Base-by-base conservation (phyloP, 148 eudicot species). In the Chenopodium suecicum region DNA sequence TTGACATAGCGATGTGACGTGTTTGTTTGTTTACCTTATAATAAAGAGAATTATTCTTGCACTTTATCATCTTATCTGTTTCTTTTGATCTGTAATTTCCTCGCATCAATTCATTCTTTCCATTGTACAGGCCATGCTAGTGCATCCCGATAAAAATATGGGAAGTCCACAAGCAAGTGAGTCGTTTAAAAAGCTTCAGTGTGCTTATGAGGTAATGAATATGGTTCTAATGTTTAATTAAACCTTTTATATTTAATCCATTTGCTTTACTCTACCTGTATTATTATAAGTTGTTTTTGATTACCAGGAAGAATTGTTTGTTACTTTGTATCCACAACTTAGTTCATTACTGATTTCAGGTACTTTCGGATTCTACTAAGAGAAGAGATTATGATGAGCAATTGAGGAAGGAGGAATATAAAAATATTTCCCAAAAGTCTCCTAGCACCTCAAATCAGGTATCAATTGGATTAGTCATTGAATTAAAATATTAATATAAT, bases 91-190 rank as follows among this genome's bases (percentile, higher is more conserved):
- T 81, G 54, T 10, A 60, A 27, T 58, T 70, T 37, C 54, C n/a
- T 19, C 68, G 47, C 29, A 67, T 32, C 71, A n/a, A 10, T 44
- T 82, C 34, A 31, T 70, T 77, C 74, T 74, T 78, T 68, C 20
- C 25, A 10, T 17, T 80, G 73, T 31, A n/a, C 80, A 94, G 99
- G 99, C 99, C 73, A 97, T 92, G 97, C 99, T 97, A 78, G 98
- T 97, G 84, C 99, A 97, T 84, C 99, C 99, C 50, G 99, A 97
- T 87, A 97, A 97, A 88, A 94, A 97, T 85, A 91, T 97, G 99
- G 99, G 99, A 85, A 90, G 91, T 87, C 90, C 97, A 50, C 86
- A 87, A 79, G 97, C 99, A 48, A 92, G 99, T 87, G 99, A 97
- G 80, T 94, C 99, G n/a, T 97, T 97, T 87, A 94, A 97, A 88